Conservation (phyloP, 2,329 filamentous ascomycete genomes). For the Colletotrichum sp. region DNA sequence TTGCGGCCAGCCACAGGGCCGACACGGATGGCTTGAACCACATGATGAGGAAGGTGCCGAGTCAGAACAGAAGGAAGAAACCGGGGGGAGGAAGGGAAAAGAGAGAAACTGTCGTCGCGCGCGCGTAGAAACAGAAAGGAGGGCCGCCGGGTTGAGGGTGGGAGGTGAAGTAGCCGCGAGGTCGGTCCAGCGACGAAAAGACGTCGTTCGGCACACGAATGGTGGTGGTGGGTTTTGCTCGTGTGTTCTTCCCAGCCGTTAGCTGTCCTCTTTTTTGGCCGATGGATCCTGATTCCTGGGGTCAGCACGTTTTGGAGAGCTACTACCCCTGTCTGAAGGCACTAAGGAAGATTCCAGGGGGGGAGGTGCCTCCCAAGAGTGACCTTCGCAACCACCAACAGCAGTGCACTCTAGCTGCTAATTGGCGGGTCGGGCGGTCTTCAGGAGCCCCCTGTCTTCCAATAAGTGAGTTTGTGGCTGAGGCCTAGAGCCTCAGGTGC, state of each 20-base stretch:
- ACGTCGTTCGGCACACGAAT: constrained; percentile 17
- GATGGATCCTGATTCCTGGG: constrained; percentile 23
- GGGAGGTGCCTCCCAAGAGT: not conserved
- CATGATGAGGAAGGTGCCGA: constrained; percentile 38
- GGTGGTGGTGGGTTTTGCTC: constrained; percentile 21
- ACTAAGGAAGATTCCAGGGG: constrained; percentile 7
- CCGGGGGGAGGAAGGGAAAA: constrained; percentile 4
- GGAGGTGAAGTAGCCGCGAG: constrained; percentile 11
- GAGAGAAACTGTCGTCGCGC: not conserved
- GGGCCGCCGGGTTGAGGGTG: not conserved
- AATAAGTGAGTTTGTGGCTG: not conserved
- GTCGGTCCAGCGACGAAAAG: constrained; percentile 23
- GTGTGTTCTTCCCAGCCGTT: constrained; percentile 26
- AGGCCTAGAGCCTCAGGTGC: not conserved
- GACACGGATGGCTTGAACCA: constrained; percentile 50
- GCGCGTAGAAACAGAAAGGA: not conserved
- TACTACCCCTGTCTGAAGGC: constrained; percentile 16
- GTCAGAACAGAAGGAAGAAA: not conserved
- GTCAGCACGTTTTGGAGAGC: constrained; percentile 22
- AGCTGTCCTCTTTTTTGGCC: constrained; percentile 31
- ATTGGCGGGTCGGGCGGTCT: not conserved
- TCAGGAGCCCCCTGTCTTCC: not conserved
- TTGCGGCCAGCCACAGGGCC: constrained; percentile 53
- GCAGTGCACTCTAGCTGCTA: not conserved
- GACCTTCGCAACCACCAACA: not conserved